Evolutionary conservation across 345 rosid genomes (phyloP), one percentile per base, ranked within the genome.

Genomic region (Carallia brachiata): DNA sequence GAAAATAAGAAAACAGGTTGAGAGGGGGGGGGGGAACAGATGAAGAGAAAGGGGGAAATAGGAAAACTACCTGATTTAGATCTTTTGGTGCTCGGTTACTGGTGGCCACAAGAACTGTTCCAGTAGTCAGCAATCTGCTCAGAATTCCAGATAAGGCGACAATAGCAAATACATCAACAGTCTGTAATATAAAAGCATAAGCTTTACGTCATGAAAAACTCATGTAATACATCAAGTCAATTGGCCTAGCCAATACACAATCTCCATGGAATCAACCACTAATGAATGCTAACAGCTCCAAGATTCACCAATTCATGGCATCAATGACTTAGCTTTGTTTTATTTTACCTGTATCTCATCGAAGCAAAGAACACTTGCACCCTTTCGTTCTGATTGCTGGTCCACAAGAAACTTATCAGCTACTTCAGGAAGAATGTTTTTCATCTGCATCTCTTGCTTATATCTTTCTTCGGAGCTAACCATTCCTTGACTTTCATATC

Each of bases 101-200:
- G 66, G 97, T 91, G 68, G 96, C 92, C 63, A 91, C 93, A 75
- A 89, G 91, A 80, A 91, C 89, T 74, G 98, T 91, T 83, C 98
- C 97, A 65, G 81, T 84, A 71, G 77, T 71, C 78, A 91, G 74
- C 76, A 94, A 85, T 88, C 98, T 94, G 89, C 96, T 89, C 72
- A 94, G 77, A 77, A 94, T 94, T 79, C 98, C 97, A 85, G 98
- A 94, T 80, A 91, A 86, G 84, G 98, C 93, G 80, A 94, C 97
- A 86, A 94, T 87, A 73, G 98, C 97, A 86, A 91, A 94, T 28
- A 88, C 96, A 81, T 94, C 95, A 83, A 91, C 95, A 67, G 96
- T 83, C 97, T 94, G 97, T 70, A 74, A 80, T 52, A 82, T 50
- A 79, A 75, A 73, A 81, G 68, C 78, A 80, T 68, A 76, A 69